Conservation (phyloP, 2,329 filamentous ascomycete species). For the Colletotrichum magnum region DNA sequence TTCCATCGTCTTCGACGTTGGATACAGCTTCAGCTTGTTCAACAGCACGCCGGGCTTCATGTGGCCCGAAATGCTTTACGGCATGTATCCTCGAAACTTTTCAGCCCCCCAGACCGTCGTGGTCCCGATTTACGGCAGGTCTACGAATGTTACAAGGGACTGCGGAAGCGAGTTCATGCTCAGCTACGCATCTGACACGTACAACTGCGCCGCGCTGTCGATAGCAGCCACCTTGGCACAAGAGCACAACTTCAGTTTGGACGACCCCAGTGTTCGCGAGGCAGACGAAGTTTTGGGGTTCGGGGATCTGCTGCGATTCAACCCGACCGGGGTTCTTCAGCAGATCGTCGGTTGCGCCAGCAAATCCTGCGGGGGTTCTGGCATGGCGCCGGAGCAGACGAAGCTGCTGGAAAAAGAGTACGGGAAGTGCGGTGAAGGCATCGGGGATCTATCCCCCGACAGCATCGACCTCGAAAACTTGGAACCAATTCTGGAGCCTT, state of each 20-base stretch:
- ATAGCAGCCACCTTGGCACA: not conserved
- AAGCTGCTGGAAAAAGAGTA: not conserved
- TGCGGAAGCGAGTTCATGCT: too few species aligned
- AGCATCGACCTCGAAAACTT: too few species aligned
- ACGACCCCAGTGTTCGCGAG: not conserved
- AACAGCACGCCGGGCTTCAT: not conserved
- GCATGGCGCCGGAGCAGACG: not conserved
- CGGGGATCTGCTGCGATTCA: not conserved
- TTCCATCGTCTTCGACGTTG: too few species aligned
- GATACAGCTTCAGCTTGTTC: not conserved
- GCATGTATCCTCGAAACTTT: not conserved
- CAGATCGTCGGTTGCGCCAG: not conserved
- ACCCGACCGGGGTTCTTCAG: not conserved
- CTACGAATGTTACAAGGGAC: too few species aligned
- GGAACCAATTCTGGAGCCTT: too few species aligned
- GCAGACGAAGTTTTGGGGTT: not conserved
- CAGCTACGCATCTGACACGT: not conserved
- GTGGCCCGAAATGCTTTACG: not conserved
- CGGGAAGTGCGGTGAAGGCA: not conserved
- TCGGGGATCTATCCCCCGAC: too few species aligned
- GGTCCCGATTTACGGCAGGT: too few species aligned
- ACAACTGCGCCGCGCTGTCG: slow-evolving; percentile 1
- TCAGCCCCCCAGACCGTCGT: not conserved
- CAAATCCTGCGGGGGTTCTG: not conserved
- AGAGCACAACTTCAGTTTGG: not conserved